Evolutionary conservation across 1,139 yeast genomes (phyloP).

Genomic region (Kodamaea fungicola): DNA sequence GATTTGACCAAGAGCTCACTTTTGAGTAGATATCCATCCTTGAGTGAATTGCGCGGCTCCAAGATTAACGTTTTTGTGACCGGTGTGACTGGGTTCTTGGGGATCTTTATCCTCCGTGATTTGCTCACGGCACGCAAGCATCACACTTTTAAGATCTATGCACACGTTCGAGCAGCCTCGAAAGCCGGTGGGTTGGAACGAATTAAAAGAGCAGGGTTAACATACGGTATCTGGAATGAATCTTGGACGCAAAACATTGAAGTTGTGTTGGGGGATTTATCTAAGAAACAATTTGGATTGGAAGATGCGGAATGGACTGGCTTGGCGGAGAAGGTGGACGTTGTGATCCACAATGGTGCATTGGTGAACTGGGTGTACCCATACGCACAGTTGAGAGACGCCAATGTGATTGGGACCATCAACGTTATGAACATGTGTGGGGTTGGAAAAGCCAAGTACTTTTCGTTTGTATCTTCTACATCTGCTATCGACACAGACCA

Average conservation of each 20-base stretch:
- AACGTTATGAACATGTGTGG: constrained; percentile 79
- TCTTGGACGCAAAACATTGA: constrained; percentile 55
- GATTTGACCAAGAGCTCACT: constrained; percentile 58
- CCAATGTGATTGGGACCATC: constrained; percentile 86
- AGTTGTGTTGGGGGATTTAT: constrained; percentile 81
- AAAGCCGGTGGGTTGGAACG: constrained; percentile 70
- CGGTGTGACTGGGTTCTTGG: constrained; percentile 96
- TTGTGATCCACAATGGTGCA: constrained; percentile 94
- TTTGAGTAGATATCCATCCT: constrained; percentile 32
- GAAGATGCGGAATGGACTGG: constrained; percentile 52
- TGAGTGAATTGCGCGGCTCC: constrained; percentile 26
- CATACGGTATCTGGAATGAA: constrained; percentile 85
- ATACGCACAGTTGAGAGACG: constrained; percentile 82
- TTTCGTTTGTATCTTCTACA: constrained; percentile 92
- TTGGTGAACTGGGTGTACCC: constrained; percentile 99
- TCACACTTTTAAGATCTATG: constrained; percentile 57
- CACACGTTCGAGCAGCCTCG: constrained; percentile 87
- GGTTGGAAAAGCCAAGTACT: constrained; percentile 77
- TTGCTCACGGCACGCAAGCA: constrained; percentile 48
- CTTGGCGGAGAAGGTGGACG: constrained; percentile 63
- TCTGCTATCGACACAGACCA: constrained; percentile 85
- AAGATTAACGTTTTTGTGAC: constrained; percentile 76
- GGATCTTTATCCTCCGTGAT: constrained; percentile 81
- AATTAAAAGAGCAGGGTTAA: constrained; percentile 68
- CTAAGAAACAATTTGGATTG: constrained; percentile 69